Conservation (phyloP, 352 stramenopile genomes). For the Pseudoperonospora humuli region DNA sequence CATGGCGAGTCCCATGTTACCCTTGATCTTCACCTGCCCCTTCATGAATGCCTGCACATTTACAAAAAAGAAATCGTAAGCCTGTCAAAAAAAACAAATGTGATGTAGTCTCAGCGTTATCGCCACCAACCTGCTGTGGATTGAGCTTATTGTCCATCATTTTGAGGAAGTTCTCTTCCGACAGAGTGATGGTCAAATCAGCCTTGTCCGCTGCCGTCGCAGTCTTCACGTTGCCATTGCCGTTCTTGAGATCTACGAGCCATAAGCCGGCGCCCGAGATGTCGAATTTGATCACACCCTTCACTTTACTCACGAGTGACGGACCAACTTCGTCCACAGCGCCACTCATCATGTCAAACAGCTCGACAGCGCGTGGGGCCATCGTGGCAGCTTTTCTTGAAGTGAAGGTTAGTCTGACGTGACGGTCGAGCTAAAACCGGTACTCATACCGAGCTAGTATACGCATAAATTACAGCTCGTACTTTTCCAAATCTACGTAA, state of each 20-base stretch:
- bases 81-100: too few relatives aligned
- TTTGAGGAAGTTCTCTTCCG: slow-evolving; percentile 65
- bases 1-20: slow-evolving; percentile 92
- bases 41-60: slow-evolving; percentile 86
- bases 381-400: slow-evolving; percentile 14
- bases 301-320: slow-evolving; percentile 66
- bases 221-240: slow-evolving; percentile 49
- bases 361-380: slow-evolving; percentile 38
- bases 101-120: too few relatives aligned
- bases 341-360: slow-evolving; percentile 64
- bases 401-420: slow-evolving; percentile 24
- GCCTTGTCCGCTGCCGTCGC: slow-evolving; percentile 46
- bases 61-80: neutral
- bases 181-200: slow-evolving; percentile 72
- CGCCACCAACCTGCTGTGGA: slow-evolving; percentile 53
- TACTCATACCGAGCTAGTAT: neutral
- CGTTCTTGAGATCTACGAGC: slow-evolving; percentile 76
- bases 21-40: slow-evolving; percentile 92
- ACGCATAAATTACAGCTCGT: neutral
- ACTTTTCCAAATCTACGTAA: neutral
- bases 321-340: slow-evolving; percentile 62
- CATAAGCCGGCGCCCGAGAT: slow-evolving; percentile 53
- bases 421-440: slow-evolving; percentile 6
- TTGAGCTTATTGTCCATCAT: slow-evolving; percentile 87
- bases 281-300: slow-evolving; percentile 79